Base-by-base conservation (phyloP, 306 rosid species). In the Prunus mira region DNA sequence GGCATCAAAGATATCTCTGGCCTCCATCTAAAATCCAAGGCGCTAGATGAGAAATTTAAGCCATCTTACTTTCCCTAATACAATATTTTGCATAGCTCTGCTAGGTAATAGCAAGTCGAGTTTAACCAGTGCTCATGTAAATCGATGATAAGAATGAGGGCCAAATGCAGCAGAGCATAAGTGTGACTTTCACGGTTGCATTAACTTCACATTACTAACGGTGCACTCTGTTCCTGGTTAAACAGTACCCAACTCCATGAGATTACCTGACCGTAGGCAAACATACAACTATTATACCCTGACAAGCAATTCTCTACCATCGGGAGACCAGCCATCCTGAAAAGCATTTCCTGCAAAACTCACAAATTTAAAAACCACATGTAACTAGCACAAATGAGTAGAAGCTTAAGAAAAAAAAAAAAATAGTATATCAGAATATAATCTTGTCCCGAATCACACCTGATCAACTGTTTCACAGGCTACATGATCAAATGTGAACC, bases 221-320 rank as follows among this genome's bases (percentile, higher is more conserved):
- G 52, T 38, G 13, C 41, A 28, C 58, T 18, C 13, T 18, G 28
- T 18, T 24, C 15, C 47, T 63, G 8, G 45, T 28, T 50, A 54
- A 52, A 80, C 45, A 76, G 50, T 4, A 32, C 61, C 20, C 70
- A 65, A 68, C 52, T 63, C 46, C 41, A 34, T 78, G 83, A 56
- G 38, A 69, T 60, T 90, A 95, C 99, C 96, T 95, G 99, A 56
- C 99, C 99, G 57, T 92, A 95, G 34, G 99, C 97, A 84, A 95
- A 95, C 97, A 95, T 92, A 76, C 99, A 95, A 66, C 99, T 95
- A 81, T 95, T 89, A 70, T 95, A 95, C 72, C 99, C 99, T 0
- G 97, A 95, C 64, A 95, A 88, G 83, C 99, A 95, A 77, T 95
- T 95, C 83, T 95, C 99, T 55, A 95, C 97, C 97, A 95, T 95